These are phyloP conservation scores for Rhinocladiella mackenziei DNA, from an alignment of 2,329 filamentous ascomycete species.

Conservation along the genomic window DNA sequence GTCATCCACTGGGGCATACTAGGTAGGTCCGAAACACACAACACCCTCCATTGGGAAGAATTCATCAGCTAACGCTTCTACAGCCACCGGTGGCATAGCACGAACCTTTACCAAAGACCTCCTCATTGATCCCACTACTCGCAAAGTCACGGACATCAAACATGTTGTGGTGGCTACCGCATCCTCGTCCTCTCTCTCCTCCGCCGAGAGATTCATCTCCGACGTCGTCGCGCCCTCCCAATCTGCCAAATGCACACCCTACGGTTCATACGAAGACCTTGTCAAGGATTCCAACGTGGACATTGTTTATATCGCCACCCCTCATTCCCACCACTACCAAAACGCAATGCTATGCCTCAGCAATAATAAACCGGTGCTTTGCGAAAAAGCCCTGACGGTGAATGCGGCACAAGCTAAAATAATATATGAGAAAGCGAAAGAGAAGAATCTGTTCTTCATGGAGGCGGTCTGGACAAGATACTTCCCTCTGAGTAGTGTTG, in stretches of 20 bases:
- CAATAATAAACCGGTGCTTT: slow-evolving; percentile 82
- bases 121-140: slow-evolving; percentile 65
- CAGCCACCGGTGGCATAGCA: slow-evolving; percentile 45
- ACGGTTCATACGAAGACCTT: slow-evolving; percentile 77
- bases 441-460: slow-evolving; percentile 74
- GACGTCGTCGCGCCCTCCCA: slow-evolving; percentile 60
- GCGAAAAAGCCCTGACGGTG: slow-evolving; percentile 86
- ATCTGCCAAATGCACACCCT: slow-evolving; percentile 40
- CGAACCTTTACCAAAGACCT: slow-evolving; percentile 70
- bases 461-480: slow-evolving; percentile 88
- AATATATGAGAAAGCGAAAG: slow-evolving; percentile 66
- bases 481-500: slow-evolving; percentile 76
- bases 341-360: slow-evolving; percentile 80
- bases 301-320: slow-evolving; percentile 84
- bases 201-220: slow-evolving; percentile 68
- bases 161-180: slow-evolving; percentile 77
- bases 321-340: slow-evolving; percentile 90
- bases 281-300: slow-evolving; percentile 75
- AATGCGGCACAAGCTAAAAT: slow-evolving; percentile 72
- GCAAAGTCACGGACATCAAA: slow-evolving; percentile 66
- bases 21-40: not conserved
- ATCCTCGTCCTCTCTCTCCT: slow-evolving; percentile 67
- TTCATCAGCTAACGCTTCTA: slow-evolving; percentile 56
- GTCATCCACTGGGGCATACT: slow-evolving; percentile 18
- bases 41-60: not conserved